phyloP scores from a whole-genome alignment of 768 basidiomycete genomes.

The Leccinum disarticulatum region DNA sequence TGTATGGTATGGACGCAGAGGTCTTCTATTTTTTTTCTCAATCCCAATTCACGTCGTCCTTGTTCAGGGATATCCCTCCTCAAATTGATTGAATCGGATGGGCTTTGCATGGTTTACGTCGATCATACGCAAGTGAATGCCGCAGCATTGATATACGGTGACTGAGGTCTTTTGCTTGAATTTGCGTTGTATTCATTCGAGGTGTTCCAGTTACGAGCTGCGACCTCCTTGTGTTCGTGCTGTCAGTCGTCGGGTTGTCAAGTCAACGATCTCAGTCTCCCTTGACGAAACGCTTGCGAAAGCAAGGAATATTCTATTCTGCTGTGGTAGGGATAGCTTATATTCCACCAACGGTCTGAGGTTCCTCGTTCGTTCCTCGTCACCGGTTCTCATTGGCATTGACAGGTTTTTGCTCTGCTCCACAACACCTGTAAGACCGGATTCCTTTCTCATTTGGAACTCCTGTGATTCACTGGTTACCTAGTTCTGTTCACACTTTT shows the following conservation, averaged over 20 bases:
- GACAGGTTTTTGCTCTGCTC: conserved; percentile 10
- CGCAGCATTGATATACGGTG: conserved; percentile 15
- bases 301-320: conserved; percentile 22
- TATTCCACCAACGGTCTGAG: conserved; percentile 12
- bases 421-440: conserved; percentile 4
- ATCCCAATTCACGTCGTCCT: neutral
- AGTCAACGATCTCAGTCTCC: conserved; percentile 8
- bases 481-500: neutral
- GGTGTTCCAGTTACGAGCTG: conserved; percentile 13
- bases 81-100: neutral
- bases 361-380: neutral
- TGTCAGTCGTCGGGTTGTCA: conserved; percentile 20
- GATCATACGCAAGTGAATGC: neutral
- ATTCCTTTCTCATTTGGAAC: neutral
- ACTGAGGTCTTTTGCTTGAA: neutral
- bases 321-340: conserved; percentile 13
- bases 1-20: conserved; percentile 5
- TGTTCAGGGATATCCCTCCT: conserved; percentile 4
- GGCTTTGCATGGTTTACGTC: neutral
- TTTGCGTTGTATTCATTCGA: neutral
- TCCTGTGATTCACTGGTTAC: neutral
- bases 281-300: conserved; percentile 14
- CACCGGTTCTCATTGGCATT: neutral
- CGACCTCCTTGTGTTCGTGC: conserved; percentile 20
- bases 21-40: neutral